A percentile compares a stretch with the other conserved stretches of the same genome.
Conservation (phyloP, 192 early-diverging fungal genomes). For the Backusella parvicylindrica region DNA sequence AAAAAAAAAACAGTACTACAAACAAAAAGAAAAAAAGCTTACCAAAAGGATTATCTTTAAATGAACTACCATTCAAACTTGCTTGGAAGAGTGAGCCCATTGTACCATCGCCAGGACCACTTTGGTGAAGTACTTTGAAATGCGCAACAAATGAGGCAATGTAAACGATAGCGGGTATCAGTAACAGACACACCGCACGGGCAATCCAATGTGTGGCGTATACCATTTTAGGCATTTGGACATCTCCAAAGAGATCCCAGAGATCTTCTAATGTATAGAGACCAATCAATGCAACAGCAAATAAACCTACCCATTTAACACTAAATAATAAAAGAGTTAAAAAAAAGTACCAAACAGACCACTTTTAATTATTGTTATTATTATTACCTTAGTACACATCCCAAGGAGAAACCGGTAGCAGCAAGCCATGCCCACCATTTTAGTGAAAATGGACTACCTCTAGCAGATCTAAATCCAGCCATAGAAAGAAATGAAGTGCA, state of each 20-base stretch:
- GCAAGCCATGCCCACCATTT: slow-evolving; percentile 91
- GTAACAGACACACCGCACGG: slow-evolving; percentile 75
- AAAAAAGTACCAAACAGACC: background rate
- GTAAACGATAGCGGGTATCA: slow-evolving; percentile 82
- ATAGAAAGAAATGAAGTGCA: slow-evolving; percentile 64
- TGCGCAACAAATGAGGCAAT: slow-evolving; percentile 80
- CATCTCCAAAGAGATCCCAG: slow-evolving; percentile 82
- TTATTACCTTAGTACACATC: slow-evolving; percentile 57
- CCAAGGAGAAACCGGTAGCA: slow-evolving; percentile 81
- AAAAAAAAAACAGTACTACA: background rate
- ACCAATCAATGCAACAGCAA: slow-evolving; percentile 87
- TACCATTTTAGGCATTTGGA: slow-evolving; percentile 52
- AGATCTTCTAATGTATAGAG: slow-evolving; percentile 91
- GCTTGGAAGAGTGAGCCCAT: slow-evolving; percentile 99
- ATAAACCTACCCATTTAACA: slow-evolving; percentile 97
- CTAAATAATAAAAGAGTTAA: slow-evolving; percentile 28
- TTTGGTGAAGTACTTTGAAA: slow-evolving; percentile 79
- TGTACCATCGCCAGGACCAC: slow-evolving; percentile 83
- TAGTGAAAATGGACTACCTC: slow-evolving; percentile 63
- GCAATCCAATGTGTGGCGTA: slow-evolving; percentile 86
- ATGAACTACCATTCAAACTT: slow-evolving; percentile 74
- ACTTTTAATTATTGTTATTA: no score
- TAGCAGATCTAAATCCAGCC: slow-evolving; percentile 43
- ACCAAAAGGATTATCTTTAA: slow-evolving; percentile 81
- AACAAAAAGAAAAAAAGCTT: background rate